Evolutionary conservation across 306 rosid species (phyloP), one percentile per base, ranked within the genome.

Genomic region (Pterocarpus macrocarpus): DNA sequence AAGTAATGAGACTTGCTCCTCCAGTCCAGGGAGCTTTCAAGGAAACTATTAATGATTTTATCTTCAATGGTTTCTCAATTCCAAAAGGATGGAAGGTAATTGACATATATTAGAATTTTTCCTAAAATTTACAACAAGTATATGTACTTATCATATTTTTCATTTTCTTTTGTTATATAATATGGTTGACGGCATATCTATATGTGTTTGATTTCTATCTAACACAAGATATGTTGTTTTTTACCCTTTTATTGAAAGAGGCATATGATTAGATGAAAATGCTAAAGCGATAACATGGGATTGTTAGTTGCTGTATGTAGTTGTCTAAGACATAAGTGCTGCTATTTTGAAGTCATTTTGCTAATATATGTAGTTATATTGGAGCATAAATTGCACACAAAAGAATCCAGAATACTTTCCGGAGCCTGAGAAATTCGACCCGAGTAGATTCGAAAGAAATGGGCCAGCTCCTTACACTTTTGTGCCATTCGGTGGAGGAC

Each of bases 41-140:
- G 70, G 97, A 95, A 86, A 97, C 85, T 34, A 34, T 93, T 6
- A 85, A 77, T 36, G 97, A 93, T 80, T 93, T 95, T 58, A 79
- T 83, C 62, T 90, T 93, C 77, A 83, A 95, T 17, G 99, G 99
- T 0, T 95, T 93, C 89, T 86, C 89, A 53, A 93, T 95, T 80
- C 98, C 98, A 22, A 93, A 93, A 77, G 99, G 98, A 69, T 95
- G 99, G 99, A 95, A 95, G 97, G 97, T 91, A 86, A 5, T 5
- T 44, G 8, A 8, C 8, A 22, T 34, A 58, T 13, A 68, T 44
- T 2, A 13, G 5, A 2, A 1, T 32, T 53, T 53, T 53, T 50
- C 7, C 15, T 33, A 7, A 2, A 10, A 30, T 67, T 13, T 64
- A 28, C 2, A 49, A 30, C 13, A 11, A 4, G 22, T 2, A 66